Evolutionary conservation across 441 rosid genomes (phyloP).

Genomic region (Populus tomentosa): DNA sequence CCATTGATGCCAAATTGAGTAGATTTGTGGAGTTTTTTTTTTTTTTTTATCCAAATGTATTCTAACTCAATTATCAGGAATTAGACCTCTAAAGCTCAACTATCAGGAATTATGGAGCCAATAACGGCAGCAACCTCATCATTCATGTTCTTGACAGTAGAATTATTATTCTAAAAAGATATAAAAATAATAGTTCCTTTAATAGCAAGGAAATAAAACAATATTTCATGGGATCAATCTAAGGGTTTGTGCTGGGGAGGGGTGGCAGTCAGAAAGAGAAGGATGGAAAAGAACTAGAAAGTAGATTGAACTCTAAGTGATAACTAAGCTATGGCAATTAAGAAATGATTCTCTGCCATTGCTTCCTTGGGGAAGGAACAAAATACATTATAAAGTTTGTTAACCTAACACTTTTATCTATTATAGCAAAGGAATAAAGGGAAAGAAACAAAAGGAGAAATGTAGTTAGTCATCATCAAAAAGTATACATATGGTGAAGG

Average conservation of each 20-base stretch:
- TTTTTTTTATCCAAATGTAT: too few relatives aligned
- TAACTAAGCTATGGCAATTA: neutral
- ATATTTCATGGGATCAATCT: too few relatives aligned
- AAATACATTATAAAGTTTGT: neutral
- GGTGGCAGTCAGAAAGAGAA: too few relatives aligned
- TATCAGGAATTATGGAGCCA: neutral
- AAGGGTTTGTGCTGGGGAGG: too few relatives aligned
- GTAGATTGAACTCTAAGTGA: neutral
- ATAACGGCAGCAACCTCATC: neutral
- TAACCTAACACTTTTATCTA: neutral
- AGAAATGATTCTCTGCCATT: neutral
- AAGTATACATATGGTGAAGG: conserved; percentile 16
- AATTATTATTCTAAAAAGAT: too few relatives aligned
- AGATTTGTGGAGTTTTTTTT: too few relatives aligned
- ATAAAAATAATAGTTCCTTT: too few relatives aligned
- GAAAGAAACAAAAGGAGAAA: conserved; percentile 10
- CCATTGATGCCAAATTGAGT: too few relatives aligned
- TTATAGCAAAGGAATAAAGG: neutral
- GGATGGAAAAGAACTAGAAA: too few relatives aligned
- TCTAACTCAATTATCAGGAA: too few relatives aligned
- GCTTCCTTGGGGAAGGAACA: neutral
- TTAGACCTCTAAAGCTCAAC: neutral
- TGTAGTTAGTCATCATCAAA: conserved; percentile 17
- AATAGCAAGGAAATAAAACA: too few relatives aligned
- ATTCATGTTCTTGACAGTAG: neutral